These are phyloP conservation scores for Pseudotsuga menziesii DNA, from an alignment of 75 land plant genomes.

Conservation along the genomic window DNA sequence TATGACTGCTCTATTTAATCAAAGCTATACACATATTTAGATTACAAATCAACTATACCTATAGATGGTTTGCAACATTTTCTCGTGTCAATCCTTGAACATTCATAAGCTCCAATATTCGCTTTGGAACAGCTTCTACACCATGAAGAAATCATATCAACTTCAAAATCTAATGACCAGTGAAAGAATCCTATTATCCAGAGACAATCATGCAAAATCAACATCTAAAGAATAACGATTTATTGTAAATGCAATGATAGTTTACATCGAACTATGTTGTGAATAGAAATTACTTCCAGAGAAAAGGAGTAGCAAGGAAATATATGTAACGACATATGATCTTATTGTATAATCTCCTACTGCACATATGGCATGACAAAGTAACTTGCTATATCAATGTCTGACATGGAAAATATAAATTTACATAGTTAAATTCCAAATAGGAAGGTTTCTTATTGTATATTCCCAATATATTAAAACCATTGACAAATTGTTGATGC, in stretches of 20 bases:
- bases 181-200: background rate
- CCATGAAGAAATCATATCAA: conserved; percentile 2
- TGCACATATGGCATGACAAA: background rate
- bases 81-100: too few relatives aligned
- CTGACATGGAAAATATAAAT: too few relatives aligned
- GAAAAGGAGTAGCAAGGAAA: background rate
- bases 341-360: background rate
- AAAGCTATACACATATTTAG: background rate
- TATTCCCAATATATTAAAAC: too few relatives aligned
- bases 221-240: background rate
- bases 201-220: background rate
- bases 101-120: too few relatives aligned
- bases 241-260: background rate
- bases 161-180: background rate
- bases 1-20: background rate
- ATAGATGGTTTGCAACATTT: too few relatives aligned
- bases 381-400: background rate
- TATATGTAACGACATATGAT: background rate
- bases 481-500: too few relatives aligned
- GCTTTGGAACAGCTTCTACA: too few relatives aligned
- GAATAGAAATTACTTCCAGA: background rate
- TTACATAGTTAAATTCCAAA: too few relatives aligned
- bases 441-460: too few relatives aligned
- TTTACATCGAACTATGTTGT: background rate
- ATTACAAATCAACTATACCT: background rate